Evolutionary conservation across 139 green algal species (phyloP), one percentile per base, ranked within the genome.

Genomic region (Spirogloea muscicola): DNA sequence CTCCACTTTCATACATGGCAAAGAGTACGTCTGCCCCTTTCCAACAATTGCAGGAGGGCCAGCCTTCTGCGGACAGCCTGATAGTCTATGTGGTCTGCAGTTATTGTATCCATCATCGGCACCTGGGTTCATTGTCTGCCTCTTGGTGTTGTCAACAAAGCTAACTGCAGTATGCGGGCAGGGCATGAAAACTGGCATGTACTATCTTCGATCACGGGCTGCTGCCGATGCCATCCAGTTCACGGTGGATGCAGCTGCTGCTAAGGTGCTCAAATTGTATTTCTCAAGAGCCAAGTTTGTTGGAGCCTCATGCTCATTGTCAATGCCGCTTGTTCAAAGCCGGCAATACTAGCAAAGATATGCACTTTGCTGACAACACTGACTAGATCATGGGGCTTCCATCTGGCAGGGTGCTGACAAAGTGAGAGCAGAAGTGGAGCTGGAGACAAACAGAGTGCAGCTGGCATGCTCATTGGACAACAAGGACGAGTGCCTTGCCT

Each of bases 211-310:
- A 59, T 96, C 92, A 2, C 81, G 86, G 7, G 92, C 61, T 86
- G 93, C 93, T 31, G 94, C 94, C 2, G 93, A 98, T 73, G 94
- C 94, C 74, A 96, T 98, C 85, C 96, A 98, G 90, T 98, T 98
- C 84, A 98, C 94, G 0, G 93, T 98, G 13, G 94, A 98, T 16
- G 16, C 33, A 25, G 10, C 29, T n/a, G 59, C 34, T 1, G 59
- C 5, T 39, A 49, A 68, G 33, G 29, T 41, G n/a, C n/a, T n/a
- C n/a, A n/a, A n/a, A n/a, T n/a, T n/a, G n/a, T n/a, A n/a, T n/a
- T n/a, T n/a, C n/a, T n/a, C n/a, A n/a, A n/a, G n/a, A n/a, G n/a
- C n/a, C n/a, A n/a, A n/a, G n/a, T n/a, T n/a, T n/a, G n/a, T n/a
- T n/a, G n/a, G n/a, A n/a, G n/a, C n/a, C n/a, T n/a, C n/a, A n/a